Conservation (phyloP, 2,329 filamentous ascomycete genomes). For the Colletotrichum lentis region DNA sequence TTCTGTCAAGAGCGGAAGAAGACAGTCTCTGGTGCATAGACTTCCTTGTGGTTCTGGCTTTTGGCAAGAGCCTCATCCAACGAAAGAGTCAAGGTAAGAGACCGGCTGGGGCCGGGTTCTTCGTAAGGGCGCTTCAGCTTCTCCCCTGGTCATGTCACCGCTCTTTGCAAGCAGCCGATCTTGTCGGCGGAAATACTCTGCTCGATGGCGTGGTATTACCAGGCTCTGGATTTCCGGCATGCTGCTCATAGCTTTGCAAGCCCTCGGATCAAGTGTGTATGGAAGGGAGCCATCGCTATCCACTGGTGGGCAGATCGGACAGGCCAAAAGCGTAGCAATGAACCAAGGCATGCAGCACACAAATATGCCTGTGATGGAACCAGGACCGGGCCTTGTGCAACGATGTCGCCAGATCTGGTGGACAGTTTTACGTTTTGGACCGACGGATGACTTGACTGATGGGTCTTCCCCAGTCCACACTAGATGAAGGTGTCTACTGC, state of each 20-base stretch:
- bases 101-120: conserved; percentile 58
- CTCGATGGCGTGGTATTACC: conserved; percentile 61
- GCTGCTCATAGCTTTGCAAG: conserved; percentile 56
- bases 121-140: conserved; percentile 54
- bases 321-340: conserved; percentile 61
- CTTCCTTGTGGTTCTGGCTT: conserved; percentile 61
- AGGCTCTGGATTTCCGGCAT: conserved; percentile 58
- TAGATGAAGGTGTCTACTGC: conserved; percentile 59
- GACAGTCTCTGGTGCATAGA: conserved; percentile 60
- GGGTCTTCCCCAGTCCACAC: conserved; percentile 59
- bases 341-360: conserved; percentile 62
- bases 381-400: conserved; percentile 53
- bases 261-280: too few species aligned
- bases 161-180: conserved; percentile 54
- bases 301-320: conserved; percentile 52
- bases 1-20: conserved; percentile 22
- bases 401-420: conserved; percentile 61
- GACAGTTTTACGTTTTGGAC: conserved; percentile 63
- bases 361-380: conserved; percentile 55
- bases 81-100: conserved; percentile 47
- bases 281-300: too few species aligned
- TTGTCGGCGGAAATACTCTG: conserved; percentile 59
- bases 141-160: conserved; percentile 54
- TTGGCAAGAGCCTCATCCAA: conserved; percentile 62
- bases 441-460: conserved; percentile 63